Evolutionary conservation across 768 basidiomycete species (phyloP).

Genomic region (Pleurotus giganteus): DNA sequence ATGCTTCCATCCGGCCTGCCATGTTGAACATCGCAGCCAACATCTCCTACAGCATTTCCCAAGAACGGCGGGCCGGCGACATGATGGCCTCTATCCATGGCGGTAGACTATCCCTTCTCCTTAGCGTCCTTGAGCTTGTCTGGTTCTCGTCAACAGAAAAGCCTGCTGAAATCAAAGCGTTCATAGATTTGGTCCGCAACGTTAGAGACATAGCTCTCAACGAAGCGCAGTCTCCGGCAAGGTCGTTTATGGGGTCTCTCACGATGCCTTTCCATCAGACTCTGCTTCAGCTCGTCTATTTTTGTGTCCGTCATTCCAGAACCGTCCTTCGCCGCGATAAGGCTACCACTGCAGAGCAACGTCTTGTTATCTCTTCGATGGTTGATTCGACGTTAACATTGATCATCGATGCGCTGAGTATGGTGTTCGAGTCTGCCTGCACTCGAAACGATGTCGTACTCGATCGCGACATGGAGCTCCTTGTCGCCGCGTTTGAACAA

Average conservation of each 20-base stretch:
- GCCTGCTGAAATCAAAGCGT: conserved; percentile 50
- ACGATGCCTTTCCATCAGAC: conserved; percentile 75
- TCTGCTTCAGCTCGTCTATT: conserved; percentile 79
- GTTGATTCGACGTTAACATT: conserved; percentile 63
- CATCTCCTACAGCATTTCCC: conserved; percentile 64
- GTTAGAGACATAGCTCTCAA: conserved; percentile 67
- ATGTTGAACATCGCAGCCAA: conserved; percentile 58
- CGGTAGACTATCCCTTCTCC: conserved; percentile 68
- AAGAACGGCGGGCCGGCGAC: conserved; percentile 72
- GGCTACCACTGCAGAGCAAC: conserved; percentile 55
- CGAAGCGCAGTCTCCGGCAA: conserved; percentile 69
- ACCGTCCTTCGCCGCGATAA: conserved; percentile 47
- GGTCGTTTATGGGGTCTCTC: conserved; percentile 65
- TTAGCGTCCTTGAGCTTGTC: conserved; percentile 75
- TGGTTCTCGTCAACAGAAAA: conserved; percentile 68
- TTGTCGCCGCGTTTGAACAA: conserved; percentile 82
- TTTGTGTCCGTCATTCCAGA: conserved; percentile 65
- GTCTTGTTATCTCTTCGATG: conserved; percentile 54
- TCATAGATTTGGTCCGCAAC: conserved; percentile 60
- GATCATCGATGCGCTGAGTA: conserved; percentile 63
- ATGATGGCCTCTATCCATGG: conserved; percentile 84
- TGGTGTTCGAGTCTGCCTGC: conserved; percentile 65
- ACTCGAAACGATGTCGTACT: conserved; percentile 58
- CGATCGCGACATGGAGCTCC: conserved; percentile 77
- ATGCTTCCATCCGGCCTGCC: conserved; percentile 51